phyloP scores from a whole-genome alignment of 2,329 filamentous ascomycete species.

The Apiospora kogelbergensis region DNA sequence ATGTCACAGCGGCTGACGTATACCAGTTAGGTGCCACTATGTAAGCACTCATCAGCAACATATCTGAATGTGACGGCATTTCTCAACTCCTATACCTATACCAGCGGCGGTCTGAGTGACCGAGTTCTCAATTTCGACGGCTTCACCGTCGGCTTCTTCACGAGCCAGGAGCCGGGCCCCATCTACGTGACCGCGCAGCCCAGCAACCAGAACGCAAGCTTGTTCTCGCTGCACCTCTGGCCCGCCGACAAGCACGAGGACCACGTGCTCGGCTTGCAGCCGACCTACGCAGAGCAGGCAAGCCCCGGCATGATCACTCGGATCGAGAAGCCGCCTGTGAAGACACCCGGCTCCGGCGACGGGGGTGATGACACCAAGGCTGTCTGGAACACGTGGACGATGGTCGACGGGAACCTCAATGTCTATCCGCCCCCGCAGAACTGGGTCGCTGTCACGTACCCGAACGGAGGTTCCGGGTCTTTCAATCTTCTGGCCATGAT shows the following conservation, averaged over 20 bases:
- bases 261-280: not conserved
- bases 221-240: not conserved
- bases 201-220: not conserved
- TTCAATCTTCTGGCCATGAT: not conserved
- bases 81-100: not conserved
- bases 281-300: not conserved
- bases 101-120: not conserved
- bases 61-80: no score
- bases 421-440: not conserved
- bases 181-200: not conserved
- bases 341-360: not conserved
- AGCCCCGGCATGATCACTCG: not conserved
- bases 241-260: not conserved
- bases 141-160: conserved; percentile 5
- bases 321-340: not conserved
- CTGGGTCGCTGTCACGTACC: not conserved
- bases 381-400: not conserved
- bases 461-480: not conserved
- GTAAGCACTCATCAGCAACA: not conserved
- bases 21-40: not conserved
- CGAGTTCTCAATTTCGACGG: not conserved
- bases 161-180: not conserved
- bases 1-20: not conserved
- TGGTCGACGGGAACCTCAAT: not conserved
- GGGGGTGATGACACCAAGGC: not conserved